Evolutionary conservation across 345 rosid genomes (phyloP).

Genomic region (Eutrema japonicum): DNA sequence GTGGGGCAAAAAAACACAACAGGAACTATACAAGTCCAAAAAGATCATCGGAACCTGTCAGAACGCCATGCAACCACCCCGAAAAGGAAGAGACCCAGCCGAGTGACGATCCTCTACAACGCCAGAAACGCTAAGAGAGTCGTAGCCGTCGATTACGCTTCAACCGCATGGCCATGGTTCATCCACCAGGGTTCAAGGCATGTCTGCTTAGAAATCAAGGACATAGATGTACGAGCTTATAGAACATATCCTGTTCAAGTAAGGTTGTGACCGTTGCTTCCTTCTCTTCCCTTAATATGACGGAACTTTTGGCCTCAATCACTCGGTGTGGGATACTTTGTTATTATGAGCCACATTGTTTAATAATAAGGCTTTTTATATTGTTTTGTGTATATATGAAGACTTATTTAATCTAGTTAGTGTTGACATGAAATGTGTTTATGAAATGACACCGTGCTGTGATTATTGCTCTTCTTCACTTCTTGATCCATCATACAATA

Average conservation of each 20-base stretch:
- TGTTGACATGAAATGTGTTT: no score
- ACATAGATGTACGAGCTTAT: neutral
- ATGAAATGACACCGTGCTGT: no score
- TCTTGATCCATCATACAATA: no score
- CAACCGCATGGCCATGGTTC: neutral
- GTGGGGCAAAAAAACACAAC: no score
- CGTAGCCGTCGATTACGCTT: neutral
- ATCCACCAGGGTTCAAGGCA: conserved; percentile 18
- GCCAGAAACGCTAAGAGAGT: neutral
- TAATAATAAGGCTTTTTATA: no score
- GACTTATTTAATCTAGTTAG: no score
- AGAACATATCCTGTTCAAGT: conserved; percentile 32
- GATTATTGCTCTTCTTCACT: no score
- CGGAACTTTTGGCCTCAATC: neutral
- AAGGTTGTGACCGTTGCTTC: conserved; percentile 1
- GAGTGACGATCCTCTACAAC: neutral
- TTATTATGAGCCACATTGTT: neutral
- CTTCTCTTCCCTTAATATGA: neutral
- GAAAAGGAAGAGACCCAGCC: neutral
- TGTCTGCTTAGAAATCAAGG: conserved; percentile 21
- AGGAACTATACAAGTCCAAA: neutral
- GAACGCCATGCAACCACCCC: neutral
- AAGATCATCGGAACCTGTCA: neutral
- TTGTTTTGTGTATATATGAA: no score
- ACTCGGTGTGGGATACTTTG: neutral